phyloP scores from a whole-genome alignment of 163 green algal species.

The Chlamydomonas reinhardtii region DNA sequence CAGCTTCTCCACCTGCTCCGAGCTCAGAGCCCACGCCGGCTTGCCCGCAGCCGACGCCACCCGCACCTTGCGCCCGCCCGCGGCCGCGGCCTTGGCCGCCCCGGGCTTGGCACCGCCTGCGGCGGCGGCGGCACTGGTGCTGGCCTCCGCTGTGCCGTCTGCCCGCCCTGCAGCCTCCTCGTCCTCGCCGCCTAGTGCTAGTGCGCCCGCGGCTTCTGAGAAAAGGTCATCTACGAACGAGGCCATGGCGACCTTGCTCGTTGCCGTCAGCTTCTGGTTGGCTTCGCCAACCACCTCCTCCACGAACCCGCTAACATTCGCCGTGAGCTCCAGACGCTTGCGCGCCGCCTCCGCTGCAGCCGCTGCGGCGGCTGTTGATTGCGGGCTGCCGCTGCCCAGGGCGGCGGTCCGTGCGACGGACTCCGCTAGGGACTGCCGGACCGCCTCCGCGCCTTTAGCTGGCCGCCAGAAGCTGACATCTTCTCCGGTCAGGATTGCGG shows the following conservation, averaged over 20 bases:
- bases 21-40: slow-evolving; percentile 49
- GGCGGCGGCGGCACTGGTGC: not conserved
- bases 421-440: not conserved
- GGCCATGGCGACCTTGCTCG: slow-evolving; percentile 7
- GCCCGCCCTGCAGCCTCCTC: not conserved
- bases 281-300: not conserved
- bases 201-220: not conserved
- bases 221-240: slow-evolving; percentile 37
- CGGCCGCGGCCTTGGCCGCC: not conserved
- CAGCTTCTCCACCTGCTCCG: slow-evolving; percentile 17
- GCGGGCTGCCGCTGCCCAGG: too few relatives aligned
- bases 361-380: not conserved
- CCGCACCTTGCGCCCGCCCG: not conserved
- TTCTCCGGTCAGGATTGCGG: slow-evolving; percentile 44
- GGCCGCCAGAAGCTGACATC: slow-evolving; percentile 49
- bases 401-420: not conserved
- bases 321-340: too few relatives aligned
- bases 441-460: not conserved
- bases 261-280: not conserved
- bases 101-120: not conserved
- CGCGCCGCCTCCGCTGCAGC: not conserved
- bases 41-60: not conserved
- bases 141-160: slow-evolving; percentile 7
- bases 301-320: not conserved
- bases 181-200: not conserved